Base-by-base conservation (phyloP, 1,139 yeast genomes). In the Lodderomyces margitis region DNA sequence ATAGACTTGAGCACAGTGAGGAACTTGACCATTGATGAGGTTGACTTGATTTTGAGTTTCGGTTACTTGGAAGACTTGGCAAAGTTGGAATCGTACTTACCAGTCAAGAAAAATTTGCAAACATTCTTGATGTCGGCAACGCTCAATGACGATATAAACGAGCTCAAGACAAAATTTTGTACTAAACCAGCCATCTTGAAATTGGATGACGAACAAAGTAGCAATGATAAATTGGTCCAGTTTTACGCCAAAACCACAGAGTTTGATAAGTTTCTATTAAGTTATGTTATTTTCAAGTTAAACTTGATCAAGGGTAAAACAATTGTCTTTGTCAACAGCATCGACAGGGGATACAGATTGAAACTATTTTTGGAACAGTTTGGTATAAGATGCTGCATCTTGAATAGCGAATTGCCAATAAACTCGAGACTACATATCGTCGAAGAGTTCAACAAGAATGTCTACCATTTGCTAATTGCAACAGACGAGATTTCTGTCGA, bases 91-190 rank as follows among this genome's bases (percentile, higher is more conserved):
- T 71, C 73, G 19, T 76, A 68, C 48, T 66, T 88, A 49, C 92
- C 94, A 10, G 72, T 82, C 42, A 82, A 81, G 58, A 83, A 83
- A 53, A 81, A 83, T 43, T 69, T 88, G 52, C 98, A 94, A 65
- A 83, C 95, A 1, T 91, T 89, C 66, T 70, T 94, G 51, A 92
- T 92, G 98, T 87, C 96, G 61, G 99, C 99, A 2, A 94, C 98
- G 3, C 69, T 94, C 45, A 87, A 83, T 57, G 95, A 87, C 39
- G 98, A 92, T 48, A 79, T 91, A 49, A 81, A 87, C 46, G 80
- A 77, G 37, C 68, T 94, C 55, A 92, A 92, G 62, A 60, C 69
- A 36, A 76, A 78, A 55, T 89, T 86, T 60, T 92, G 98, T 63
- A 80, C 91, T 42, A 79, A 80, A 52, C 95, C 97, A 2, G 96